phyloP scores from a whole-genome alignment of 2,329 filamentous ascomycete genomes.

The Aspergillus piperis region DNA sequence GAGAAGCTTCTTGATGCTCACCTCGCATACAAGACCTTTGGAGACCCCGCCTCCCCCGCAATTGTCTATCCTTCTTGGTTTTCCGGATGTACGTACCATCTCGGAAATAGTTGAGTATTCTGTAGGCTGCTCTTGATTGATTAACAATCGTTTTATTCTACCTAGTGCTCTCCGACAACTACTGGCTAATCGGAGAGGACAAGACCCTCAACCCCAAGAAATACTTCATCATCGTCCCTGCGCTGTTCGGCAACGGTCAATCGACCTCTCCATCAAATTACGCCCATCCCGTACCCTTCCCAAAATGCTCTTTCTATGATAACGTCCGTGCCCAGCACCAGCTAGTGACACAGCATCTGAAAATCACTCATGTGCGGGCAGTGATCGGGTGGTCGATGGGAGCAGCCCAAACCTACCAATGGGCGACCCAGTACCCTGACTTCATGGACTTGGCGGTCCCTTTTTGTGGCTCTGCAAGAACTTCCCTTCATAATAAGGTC shows the following conservation, averaged over 20 bases:
- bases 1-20: slow-evolving; percentile 63
- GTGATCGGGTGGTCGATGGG: slow-evolving; percentile 74
- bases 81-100: slow-evolving; percentile 54
- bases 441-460: slow-evolving; percentile 67
- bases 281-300: slow-evolving; percentile 57
- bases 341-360: slow-evolving; percentile 65
- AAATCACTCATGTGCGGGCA: slow-evolving; percentile 60
- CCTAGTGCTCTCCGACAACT: slow-evolving; percentile 65
- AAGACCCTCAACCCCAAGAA: slow-evolving; percentile 65
- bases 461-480: slow-evolving; percentile 67
- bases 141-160: neutral
- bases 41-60: slow-evolving; percentile 61
- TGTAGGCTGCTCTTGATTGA: no score
- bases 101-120: neutral
- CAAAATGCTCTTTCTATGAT: slow-evolving; percentile 65
- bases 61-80: slow-evolving; percentile 81
- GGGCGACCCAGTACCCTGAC: slow-evolving; percentile 63
- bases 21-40: slow-evolving; percentile 77
- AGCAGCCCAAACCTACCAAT: slow-evolving; percentile 66
- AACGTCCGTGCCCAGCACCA: slow-evolving; percentile 68
- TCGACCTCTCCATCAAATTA: slow-evolving; percentile 69
- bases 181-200: slow-evolving; percentile 70
- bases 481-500: slow-evolving; percentile 67
- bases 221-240: slow-evolving; percentile 69
- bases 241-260: slow-evolving; percentile 69